Evolutionary conservation across 352 stramenopile species (phyloP).

Genomic region (Phytophthora rubi): DNA sequence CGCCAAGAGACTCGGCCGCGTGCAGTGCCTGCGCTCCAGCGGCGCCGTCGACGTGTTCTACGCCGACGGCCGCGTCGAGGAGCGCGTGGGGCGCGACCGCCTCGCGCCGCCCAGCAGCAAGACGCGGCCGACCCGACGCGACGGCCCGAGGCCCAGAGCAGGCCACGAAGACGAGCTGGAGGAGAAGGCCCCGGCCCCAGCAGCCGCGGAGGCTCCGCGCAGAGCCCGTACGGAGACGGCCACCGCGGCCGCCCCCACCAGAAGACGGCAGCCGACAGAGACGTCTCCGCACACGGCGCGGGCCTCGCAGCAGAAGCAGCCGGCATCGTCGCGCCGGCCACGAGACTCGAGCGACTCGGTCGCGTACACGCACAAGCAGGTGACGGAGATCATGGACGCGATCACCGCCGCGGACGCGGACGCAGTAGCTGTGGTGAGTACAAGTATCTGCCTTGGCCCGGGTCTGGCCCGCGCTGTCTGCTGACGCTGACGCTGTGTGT

Average conservation of each 20-base stretch:
- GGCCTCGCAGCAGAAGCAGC: constrained; percentile 12
- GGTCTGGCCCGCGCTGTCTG: background rate
- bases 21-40: constrained; percentile 54
- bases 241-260: constrained; percentile 11
- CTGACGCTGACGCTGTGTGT: background rate
- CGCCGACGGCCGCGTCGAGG: constrained; percentile 56
- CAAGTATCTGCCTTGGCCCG: background rate
- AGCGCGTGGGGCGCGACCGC: constrained; percentile 50
- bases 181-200: constrained; percentile 6
- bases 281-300: constrained; percentile 25
- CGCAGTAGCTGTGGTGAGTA: constrained; percentile 53
- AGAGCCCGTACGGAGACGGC: constrained; percentile 22
- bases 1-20: constrained; percentile 37
- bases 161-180: constrained; percentile 10
- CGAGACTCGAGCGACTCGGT: constrained; percentile 58
- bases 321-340: constrained; percentile 33
- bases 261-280: constrained; percentile 14
- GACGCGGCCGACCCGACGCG: constrained; percentile 1
- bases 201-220: constrained; percentile 6
- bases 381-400: constrained; percentile 52
- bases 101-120: constrained; percentile 17
- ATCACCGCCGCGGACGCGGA: constrained; percentile 49
- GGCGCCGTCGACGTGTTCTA: constrained; percentile 61
- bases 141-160: constrained; percentile 4
- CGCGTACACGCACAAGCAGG: constrained; percentile 61